Base-by-base conservation (phyloP, 2,329 filamentous ascomycete species). In the Pseudogymnoascus sp. region DNA sequence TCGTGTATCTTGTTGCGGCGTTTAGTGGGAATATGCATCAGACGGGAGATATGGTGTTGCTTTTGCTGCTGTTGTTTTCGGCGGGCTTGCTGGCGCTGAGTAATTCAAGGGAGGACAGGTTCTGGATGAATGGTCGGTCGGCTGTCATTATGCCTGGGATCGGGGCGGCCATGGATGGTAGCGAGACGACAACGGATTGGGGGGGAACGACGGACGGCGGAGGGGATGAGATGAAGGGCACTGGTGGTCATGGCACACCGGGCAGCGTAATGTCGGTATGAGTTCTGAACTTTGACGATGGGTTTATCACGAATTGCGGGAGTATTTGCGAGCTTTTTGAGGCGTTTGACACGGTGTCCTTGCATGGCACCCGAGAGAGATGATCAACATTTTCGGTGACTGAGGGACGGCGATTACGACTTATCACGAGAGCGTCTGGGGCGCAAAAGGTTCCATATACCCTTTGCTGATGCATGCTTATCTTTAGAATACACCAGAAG, bases 1-100 rank as follows among this genome's bases (percentile, higher is more conserved):
- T 84, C 62, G 83, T 86, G 3, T 87, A 84, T 68, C 67, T 84
- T 2, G 80, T 81, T 45, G 83, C 82, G 5, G 78, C 80, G 1
- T 71, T 85, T 19, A 79, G 80, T 62, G 81, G 79, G 9, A 86
- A 86, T 69, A 78, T 83, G 63, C 78, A 77, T 0, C 78, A 83
- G 68, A 75, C 75, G 0, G 82, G 82, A 3, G 78, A 80, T 36
- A 71, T 84, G 8, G 72, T 81, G 3, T 74, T 86, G 39, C 76
- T 84, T 65, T 71, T 72, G 0, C 71, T 85, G 60, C 69, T 86
- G 58, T 71, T 86, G 9, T 62, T 75, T n/a, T 82, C 80, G 23
- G 82, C 81, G 0, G 82, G 75, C 0, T 65, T 85, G 33, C 71
- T 87, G 11, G 81, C 80, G 2, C 66, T 84, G 25, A 81, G 81